A percentile compares a stretch with the other conserved stretches of the same genome.
Conservation (phyloP, 768 basidiomycete genomes). For the Porphyrellus cyaneotinctus region DNA sequence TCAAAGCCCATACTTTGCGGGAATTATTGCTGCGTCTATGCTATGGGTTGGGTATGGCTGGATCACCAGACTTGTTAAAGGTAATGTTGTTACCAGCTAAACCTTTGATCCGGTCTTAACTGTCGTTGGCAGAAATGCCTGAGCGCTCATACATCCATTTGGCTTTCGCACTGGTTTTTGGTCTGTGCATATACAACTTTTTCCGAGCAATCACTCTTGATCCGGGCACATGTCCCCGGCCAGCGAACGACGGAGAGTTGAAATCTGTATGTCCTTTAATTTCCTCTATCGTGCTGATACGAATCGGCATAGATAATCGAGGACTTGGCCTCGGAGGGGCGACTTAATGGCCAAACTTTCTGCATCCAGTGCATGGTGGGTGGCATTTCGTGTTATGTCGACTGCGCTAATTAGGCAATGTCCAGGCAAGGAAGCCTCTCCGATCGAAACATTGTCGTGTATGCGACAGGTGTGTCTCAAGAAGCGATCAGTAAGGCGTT, state of each 20-base stretch:
- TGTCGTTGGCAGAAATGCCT: constrained; percentile 56
- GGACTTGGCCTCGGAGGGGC: constrained; percentile 81
- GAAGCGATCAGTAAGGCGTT: constrained; percentile 83
- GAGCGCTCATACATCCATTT: constrained; percentile 73
- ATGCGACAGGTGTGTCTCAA: constrained; percentile 84
- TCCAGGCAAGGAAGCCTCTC: constrained; percentile 79
- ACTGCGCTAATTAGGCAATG: neutral
- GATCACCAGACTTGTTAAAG: constrained; percentile 69
- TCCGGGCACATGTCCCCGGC: constrained; percentile 82
- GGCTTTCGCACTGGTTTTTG: constrained; percentile 64
- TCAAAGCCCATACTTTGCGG: constrained; percentile 88
- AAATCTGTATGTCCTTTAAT: constrained; percentile 60
- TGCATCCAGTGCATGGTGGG: constrained; percentile 92
- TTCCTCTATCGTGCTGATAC: neutral
- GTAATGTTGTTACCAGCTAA: constrained; percentile 38
- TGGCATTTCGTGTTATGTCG: neutral
- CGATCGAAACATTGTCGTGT: constrained; percentile 94
- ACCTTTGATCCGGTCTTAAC: neutral
- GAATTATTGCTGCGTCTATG: constrained; percentile 82
- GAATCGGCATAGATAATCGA: constrained; percentile 66
- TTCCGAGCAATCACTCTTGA: constrained; percentile 87
- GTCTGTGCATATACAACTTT: constrained; percentile 83
- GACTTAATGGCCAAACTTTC: constrained; percentile 93
- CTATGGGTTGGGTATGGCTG: constrained; percentile 85
- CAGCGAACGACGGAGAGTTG: constrained; percentile 77